Conservation (phyloP, 306 rosid species). For the Quercus bicolor region DNA sequence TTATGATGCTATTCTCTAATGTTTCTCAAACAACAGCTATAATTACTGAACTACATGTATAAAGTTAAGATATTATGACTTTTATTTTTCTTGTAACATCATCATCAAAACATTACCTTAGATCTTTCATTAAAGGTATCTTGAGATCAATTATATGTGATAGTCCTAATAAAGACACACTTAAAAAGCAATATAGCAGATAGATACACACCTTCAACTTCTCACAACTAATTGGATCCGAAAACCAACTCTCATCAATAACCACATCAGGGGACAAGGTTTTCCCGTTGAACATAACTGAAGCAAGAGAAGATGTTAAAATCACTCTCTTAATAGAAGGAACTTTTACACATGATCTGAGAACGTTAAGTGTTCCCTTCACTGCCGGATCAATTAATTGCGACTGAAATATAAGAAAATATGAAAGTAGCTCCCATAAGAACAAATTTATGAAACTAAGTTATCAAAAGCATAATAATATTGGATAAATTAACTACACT, state of each 20-base stretch:
- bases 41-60: too few species aligned
- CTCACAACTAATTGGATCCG: slow-evolving; percentile 8
- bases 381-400: slow-evolving; percentile 28
- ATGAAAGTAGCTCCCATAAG: background rate
- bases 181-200: background rate
- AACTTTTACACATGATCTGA: slow-evolving; percentile 13
- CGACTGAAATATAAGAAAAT: slow-evolving; percentile 8
- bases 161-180: background rate
- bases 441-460: background rate
- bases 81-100: background rate
- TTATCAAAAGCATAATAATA: background rate
- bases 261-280: background rate
- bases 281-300: background rate
- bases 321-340: slow-evolving; percentile 16
- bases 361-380: slow-evolving; percentile 30
- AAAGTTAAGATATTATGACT: too few species aligned
- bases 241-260: too few species aligned
- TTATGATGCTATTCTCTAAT: too few species aligned
- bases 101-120: too few species aligned
- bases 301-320: slow-evolving; percentile 24
- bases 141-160: background rate
- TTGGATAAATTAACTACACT: background rate
- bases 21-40: too few species aligned
- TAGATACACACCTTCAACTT: slow-evolving; percentile 2
- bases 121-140: background rate